Base-by-base conservation (phyloP, 2,329 filamentous ascomycete genomes). In the Aphanocladium album region DNA sequence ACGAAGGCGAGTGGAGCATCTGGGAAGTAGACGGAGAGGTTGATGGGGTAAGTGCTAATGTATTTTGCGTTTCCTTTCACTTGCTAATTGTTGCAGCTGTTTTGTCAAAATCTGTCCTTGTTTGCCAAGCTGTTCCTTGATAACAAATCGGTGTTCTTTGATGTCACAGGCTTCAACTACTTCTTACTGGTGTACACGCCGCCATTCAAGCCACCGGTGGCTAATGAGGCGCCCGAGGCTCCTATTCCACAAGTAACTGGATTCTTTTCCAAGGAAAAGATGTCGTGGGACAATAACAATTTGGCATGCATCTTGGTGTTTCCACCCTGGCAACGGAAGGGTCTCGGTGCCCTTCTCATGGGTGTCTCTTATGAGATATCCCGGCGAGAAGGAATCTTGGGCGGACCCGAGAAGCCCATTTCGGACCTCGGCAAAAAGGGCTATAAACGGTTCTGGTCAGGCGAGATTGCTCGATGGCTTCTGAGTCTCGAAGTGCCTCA, bases 261-360 rank as follows among this genome's bases (percentile, higher is more conserved):
- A n/a, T 98, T 98, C 81, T 99, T 98, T 78, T 96, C 90, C 64
- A 98, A 99, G 72, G 95, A 99, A 74, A 98, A 98, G 73, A 89
- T 97, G 80, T 96, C 91, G 3, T 99, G 95, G 93, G 95, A 99
- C 70, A 93, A 93, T 69, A 98, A 99, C 74, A 99, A 98, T 66
- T 82, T 99, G 5, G 95, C 95, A 1, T 99, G 95, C 72, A 99
- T 99, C 67, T 81, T 98, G 7, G 84, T 98, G 17, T 98, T 98
- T 70, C 95, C 95, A 1, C 95, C 95, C 0, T 98, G 93, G 86
- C 93, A 98, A 74, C 88, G 89, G 64, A 92, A 91, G 65, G 92
- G 93, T 1, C 82, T 98, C 0, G 95, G 95, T 0, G 87, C 91
- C 56, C 78, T 98, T 55, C 81, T 99, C 35, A 98, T 99, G 86